Evolutionary conservation across 441 rosid species (phyloP).

Genomic region (Erysimum cheiri): DNA sequence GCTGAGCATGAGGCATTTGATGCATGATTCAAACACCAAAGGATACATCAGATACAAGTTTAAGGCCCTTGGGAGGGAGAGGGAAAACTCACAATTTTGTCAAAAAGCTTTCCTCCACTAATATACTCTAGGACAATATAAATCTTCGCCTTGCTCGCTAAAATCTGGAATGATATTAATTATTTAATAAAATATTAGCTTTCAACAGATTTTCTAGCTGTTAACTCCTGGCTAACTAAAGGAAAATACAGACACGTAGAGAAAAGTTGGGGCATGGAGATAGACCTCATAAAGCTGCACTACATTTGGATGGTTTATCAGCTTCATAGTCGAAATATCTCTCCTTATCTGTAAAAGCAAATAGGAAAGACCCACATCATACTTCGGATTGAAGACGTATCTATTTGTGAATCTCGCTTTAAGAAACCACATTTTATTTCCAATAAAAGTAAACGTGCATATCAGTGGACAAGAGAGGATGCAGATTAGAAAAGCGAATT

Average conservation of each 20-base stretch:
- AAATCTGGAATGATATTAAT: constrained; percentile 59
- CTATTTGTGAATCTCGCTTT: not conserved
- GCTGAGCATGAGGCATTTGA: constrained; percentile 41
- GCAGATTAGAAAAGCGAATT: constrained; percentile 2
- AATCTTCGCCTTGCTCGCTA: constrained; percentile 92
- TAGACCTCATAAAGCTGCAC: constrained; percentile 89
- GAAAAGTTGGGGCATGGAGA: constrained; percentile 29
- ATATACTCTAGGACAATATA: constrained; percentile 78
- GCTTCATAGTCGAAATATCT: constrained; percentile 82
- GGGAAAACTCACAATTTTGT: constrained; percentile 74
- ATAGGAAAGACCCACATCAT: constrained; percentile 12
- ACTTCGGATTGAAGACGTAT: not conserved
- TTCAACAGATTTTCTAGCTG: not conserved
- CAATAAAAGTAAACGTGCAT: constrained; percentile 15
- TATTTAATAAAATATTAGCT: not conserved
- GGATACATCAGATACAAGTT: not conserved
- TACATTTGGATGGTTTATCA: constrained; percentile 86
- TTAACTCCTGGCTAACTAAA: not conserved
- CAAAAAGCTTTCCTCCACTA: constrained; percentile 90
- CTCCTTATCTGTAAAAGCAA: constrained; percentile 74
- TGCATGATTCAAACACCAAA: constrained; percentile 12
- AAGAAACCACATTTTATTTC: not conserved
- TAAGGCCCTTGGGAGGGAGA: constrained; percentile 5
- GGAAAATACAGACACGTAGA: not conserved
- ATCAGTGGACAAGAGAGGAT: constrained; percentile 13